Evolutionary conservation across 2,329 filamentous ascomycete genomes (phyloP), one percentile per base, ranked within the genome.

Genomic region (Pestalotiopsis sp.): DNA sequence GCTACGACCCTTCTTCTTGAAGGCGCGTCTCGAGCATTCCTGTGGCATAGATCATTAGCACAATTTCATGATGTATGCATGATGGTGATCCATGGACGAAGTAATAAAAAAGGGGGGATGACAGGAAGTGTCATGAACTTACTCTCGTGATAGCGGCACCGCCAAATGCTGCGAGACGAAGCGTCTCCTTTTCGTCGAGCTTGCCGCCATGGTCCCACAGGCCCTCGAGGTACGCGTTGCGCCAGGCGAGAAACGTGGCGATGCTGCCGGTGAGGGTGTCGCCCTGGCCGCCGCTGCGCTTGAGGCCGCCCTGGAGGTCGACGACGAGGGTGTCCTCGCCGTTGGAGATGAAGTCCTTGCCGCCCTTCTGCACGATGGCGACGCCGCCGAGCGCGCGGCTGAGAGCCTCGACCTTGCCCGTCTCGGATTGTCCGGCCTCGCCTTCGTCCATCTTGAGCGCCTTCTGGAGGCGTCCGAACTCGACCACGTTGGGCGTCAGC

Each of bases 251-350:
- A 72, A 99, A 89, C 3, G 96, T 98, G 1, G 92, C 96, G 71
- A 99, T 83, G 40, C 90, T 90, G 1, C 96, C 96, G 0, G 96
- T 98, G 71, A 99, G 83, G 3, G 96, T 98, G 81, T 99, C 96
- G 1, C 96, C 96, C 81, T 99, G 96, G 0, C 96, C 96, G 61
- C 95, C 96, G 68, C 93, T 95, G 71, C 96, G 86, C 87, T 99
- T 99, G 78, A 89, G 81, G 1, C 95, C 95, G 9, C 96, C 96
- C 75, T 89, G 81, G 2, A 94, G 81, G 73, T 97, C 94, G 30
- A 91, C 92, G 0, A 92, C 82, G 30, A 94, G 81, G n/a, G 92
- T 97, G 66, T 85, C 85, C 68, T 86, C 83, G 13, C 94, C 93
- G 74, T 97, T 92, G 2, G 91, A 94, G 69, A 99, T 93, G 71